Base-by-base conservation (phyloP, 192 early-diverging fungal species). In the Backusella psychrophila region DNA sequence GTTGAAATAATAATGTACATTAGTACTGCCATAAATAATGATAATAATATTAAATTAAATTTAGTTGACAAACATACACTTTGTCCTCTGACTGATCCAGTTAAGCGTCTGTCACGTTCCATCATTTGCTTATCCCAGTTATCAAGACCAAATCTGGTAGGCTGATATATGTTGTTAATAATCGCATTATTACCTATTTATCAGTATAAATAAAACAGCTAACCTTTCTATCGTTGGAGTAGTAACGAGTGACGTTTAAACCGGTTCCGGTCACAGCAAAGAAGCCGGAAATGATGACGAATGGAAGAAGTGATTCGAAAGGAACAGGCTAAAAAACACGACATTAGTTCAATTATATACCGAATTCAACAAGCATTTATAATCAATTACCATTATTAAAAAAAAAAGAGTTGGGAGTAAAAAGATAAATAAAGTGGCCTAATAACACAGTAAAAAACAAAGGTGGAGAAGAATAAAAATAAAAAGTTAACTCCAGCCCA, bases 71-170 rank as follows among this genome's bases (percentile, higher is more conserved):
- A 33, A 77, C 66, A 76, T 83, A 89, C 89, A 35, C 84, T 66
- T 84, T 94, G 93, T 56, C 90, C 91, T 72, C 91, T 88, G 36
- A 80, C 36, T 8, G 88, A 89, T 74, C 93, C 93, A 26, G 92
- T 94, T 35, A 94, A 83, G 75, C 91, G 89, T 76, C 78, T 82
- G 77, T 94, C 93, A 82, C 93, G 92, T 65, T 86, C 86, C 90
- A 93, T 90, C 93, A 94, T 94, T 76, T 90, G 85, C 71, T 82
- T 83, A 69, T 94, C 93, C 93, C 93, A 94, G 79, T 85, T 87
- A 73, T 92, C 91, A 52, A 92, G 69, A 79, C 83, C 84, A 81
- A 87, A 90, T 79, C 93, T 88, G 33, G 84, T 80, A 41, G 88
- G 83, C 89, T 91, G 82, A 11, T 31, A 56, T 49, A 73, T 44